These are phyloP conservation scores for Dendryphion nanum DNA, from an alignment of 2,329 filamentous ascomycete genomes.

Conservation along the genomic window DNA sequence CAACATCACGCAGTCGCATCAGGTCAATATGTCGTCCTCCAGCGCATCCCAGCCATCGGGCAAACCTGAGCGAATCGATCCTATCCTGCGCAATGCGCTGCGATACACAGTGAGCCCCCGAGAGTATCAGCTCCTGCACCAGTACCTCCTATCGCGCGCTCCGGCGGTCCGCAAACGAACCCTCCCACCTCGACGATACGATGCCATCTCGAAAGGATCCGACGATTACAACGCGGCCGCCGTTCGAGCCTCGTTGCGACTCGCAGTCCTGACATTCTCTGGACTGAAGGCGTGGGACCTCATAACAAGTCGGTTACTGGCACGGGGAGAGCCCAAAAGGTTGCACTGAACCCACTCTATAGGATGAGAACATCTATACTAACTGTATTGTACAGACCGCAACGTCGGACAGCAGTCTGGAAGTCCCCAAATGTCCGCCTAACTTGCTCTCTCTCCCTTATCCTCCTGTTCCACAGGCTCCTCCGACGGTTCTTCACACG, in stretches of 20 bases:
- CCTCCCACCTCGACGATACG: slow-evolving; percentile 51
- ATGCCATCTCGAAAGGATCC: slow-evolving; percentile 49
- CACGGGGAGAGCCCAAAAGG: slow-evolving; percentile 28
- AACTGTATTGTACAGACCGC: slow-evolving; percentile 29
- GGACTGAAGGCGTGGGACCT: slow-evolving; percentile 50
- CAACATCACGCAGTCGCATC: background rate
- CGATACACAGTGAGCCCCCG: slow-evolving; percentile 80
- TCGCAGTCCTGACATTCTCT: slow-evolving; percentile 44
- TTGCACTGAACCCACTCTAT: too few species aligned
- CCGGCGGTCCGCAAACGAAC: slow-evolving; percentile 56
- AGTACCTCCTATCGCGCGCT: slow-evolving; percentile 75
- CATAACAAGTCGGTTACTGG: slow-evolving; percentile 36
- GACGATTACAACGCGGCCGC: slow-evolving; percentile 50
- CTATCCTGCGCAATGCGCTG: slow-evolving; percentile 78
- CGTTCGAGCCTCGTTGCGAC: slow-evolving; percentile 45
- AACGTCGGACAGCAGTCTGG: slow-evolving; percentile 41
- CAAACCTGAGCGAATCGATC: slow-evolving; percentile 51
- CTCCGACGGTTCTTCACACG: slow-evolving; percentile 87
- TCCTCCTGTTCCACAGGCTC: slow-evolving; percentile 83
- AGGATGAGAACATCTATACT: too few species aligned
- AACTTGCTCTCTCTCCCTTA: slow-evolving; percentile 78
- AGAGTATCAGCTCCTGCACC: slow-evolving; percentile 83
- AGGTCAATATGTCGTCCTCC: slow-evolving; percentile 30
- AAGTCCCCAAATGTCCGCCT: slow-evolving; percentile 70
- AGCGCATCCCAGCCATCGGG: slow-evolving; percentile 27